These are phyloP conservation scores for Cyclotella baltica DNA, from an alignment of 108 stramenopile species.

Conservation along the genomic window DNA sequence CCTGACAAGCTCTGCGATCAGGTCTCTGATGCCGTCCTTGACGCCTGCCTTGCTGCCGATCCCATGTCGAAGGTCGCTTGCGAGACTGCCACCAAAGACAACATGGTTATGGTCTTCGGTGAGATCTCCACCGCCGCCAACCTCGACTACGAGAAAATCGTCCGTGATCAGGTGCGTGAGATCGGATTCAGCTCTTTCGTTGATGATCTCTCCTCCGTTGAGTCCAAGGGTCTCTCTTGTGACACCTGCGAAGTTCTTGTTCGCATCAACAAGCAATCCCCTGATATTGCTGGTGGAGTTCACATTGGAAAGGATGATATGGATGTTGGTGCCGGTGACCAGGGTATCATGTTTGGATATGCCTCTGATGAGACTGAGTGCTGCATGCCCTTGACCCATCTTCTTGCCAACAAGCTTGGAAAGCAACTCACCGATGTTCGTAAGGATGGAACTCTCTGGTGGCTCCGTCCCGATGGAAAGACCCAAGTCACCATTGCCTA, in stretches of 20 bases:
- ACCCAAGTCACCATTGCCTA: slow-evolving; percentile 97
- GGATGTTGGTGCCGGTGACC: slow-evolving; percentile 98
- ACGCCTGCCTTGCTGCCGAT: slow-evolving; percentile 95
- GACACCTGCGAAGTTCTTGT: slow-evolving; percentile 96
- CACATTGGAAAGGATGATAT: slow-evolving; percentile 92
- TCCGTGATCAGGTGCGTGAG: slow-evolving; percentile 95
- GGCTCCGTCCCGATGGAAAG: slow-evolving; percentile 99
- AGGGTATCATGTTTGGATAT: slow-evolving; percentile 99
- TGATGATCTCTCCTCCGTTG: slow-evolving; percentile 75
- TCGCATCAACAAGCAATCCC: slow-evolving; percentile 97
- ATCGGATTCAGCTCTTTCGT: slow-evolving; percentile 95
- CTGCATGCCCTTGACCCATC: slow-evolving; percentile 97
- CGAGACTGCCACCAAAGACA: slow-evolving; percentile 98
- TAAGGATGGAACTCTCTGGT: slow-evolving; percentile 93
- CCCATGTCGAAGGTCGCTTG: slow-evolving; percentile 97
- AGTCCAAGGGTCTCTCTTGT: slow-evolving; percentile 95
- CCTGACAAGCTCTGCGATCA: slow-evolving; percentile 97
- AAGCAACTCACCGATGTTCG: slow-evolving; percentile 96
- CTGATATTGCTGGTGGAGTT: slow-evolving; percentile 97
- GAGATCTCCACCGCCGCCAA: slow-evolving; percentile 97
- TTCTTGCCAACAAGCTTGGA: slow-evolving; percentile 94
- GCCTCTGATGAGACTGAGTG: slow-evolving; percentile 96
- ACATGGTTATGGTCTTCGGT: slow-evolving; percentile 99
- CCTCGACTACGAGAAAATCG: slow-evolving; percentile 97
- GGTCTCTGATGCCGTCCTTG: slow-evolving; percentile 97